Evolutionary conservation across 73 alveolate genomes (phyloP).

Genomic region (Paramecium caudatum): DNA sequence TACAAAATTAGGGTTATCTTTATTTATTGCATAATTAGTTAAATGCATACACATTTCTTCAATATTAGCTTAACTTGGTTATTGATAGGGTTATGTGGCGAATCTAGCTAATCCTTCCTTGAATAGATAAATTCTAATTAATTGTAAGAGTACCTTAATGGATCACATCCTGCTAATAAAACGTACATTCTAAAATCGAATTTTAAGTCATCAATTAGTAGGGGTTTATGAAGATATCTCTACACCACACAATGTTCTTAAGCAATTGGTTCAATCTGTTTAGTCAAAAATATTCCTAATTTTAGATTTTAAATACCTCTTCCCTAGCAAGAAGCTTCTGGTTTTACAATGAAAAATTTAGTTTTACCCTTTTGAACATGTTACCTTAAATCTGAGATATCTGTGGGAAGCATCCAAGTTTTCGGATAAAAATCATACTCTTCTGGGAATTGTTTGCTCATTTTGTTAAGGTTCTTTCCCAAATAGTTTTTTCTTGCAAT

Average conservation of each 20-base stretch:
- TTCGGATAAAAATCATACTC: constrained; percentile 89
- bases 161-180: constrained; percentile 95
- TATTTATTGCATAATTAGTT: constrained; percentile 94
- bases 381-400: constrained; percentile 80
- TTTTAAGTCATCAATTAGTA: constrained; percentile 90
- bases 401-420: constrained; percentile 93
- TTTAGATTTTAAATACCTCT: constrained; percentile 71
- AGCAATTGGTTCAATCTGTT: constrained; percentile 81
- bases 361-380: constrained; percentile 76
- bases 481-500: constrained; percentile 87
- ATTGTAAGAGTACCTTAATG: constrained; percentile 61
- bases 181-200: constrained; percentile 97
- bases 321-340: constrained; percentile 91
- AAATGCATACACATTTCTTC: constrained; percentile 90
- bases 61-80: constrained; percentile 83
- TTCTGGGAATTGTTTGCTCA: constrained; percentile 85
- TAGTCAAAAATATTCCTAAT: constrained; percentile 83
- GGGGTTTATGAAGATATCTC: constrained; percentile 94
- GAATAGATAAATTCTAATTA: constrained; percentile 88
- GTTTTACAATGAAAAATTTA: constrained; percentile 85
- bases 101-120: constrained; percentile 97
- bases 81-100: constrained; percentile 94
- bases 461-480: constrained; percentile 83
- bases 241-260: constrained; percentile 89
- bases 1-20: constrained; percentile 83